Percentiles rank a stretch among this genome's conserved stretches.
These are phyloP conservation scores for Pyrenochaeta sp. DNA, from an alignment of 2,329 filamentous ascomycete species.

Conservation along the genomic window DNA sequence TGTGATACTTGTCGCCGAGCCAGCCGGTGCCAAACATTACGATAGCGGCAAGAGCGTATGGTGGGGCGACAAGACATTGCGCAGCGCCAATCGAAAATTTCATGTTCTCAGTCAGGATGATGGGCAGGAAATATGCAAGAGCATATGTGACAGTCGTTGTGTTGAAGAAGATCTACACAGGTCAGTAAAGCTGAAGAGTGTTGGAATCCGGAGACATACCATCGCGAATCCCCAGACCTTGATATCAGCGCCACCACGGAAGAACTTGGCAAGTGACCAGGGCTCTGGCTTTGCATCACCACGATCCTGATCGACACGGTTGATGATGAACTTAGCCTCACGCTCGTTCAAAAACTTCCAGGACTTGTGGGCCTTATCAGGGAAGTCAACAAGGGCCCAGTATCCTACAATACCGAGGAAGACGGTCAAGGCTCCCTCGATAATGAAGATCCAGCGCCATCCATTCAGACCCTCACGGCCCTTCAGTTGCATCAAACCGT, in stretches of 20 bases:
- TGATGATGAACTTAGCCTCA: constrained; percentile 60
- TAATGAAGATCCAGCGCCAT: constrained; percentile 59
- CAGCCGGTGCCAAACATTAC: constrained; percentile 64
- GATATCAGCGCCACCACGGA: constrained; percentile 57
- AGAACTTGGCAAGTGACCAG: constrained; percentile 59
- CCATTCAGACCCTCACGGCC: constrained; percentile 60
- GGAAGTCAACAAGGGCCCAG: constrained; percentile 57
- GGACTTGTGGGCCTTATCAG: constrained; percentile 52
- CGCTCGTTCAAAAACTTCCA: constrained; percentile 56
- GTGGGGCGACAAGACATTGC: constrained; percentile 72
- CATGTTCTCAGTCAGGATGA: constrained; percentile 72
- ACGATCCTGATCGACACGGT: constrained; percentile 62
- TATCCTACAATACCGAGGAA: constrained; percentile 52
- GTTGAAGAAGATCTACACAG: constrained; percentile 60
- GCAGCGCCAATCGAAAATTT: constrained; percentile 69
- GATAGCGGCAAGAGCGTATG: constrained; percentile 47
- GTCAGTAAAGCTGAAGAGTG: constrained; percentile 17
- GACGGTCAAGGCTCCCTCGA: constrained; percentile 54
- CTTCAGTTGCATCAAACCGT: constrained; percentile 71
- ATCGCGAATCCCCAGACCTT: constrained; percentile 65
- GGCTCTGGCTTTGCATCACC: constrained; percentile 59
- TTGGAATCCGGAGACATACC: constrained; percentile 22
- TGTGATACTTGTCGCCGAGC: constrained; percentile 71
- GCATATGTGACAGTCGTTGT: constrained; percentile 78
- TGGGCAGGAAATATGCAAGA: constrained; percentile 79